A percentile compares a stretch with the other conserved stretches of the same genome.
phyloP scores from a whole-genome alignment of 2,329 filamentous ascomycete species.

The Talaromyces islandicus region DNA sequence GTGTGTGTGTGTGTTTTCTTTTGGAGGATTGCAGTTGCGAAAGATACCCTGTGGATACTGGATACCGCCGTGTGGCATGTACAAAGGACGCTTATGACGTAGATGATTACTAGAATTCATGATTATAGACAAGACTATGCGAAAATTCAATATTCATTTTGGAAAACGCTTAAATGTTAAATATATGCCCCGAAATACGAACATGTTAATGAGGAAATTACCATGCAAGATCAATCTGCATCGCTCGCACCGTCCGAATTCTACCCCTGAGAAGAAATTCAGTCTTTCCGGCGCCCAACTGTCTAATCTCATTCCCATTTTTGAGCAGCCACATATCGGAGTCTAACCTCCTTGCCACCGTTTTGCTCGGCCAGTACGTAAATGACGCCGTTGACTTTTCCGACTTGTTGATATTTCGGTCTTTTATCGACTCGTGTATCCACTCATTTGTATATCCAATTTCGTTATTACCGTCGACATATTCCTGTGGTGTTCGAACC shows the following conservation, averaged over 20 bases:
- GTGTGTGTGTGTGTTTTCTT: not conserved
- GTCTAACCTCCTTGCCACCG: not conserved
- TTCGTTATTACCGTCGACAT: conserved; percentile 7
- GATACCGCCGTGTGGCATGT: not conserved
- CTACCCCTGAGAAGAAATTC: conserved; percentile 11
- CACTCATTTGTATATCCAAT: conserved; percentile 10
- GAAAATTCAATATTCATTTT: not conserved
- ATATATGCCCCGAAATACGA: not conserved
- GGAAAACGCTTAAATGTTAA: not conserved
- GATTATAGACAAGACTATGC: not conserved
- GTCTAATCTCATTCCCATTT: conserved; percentile 2
- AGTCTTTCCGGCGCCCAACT: conserved; percentile 5
- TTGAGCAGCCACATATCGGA: conserved; percentile 5
- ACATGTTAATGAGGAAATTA: not conserved
- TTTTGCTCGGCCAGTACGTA: conserved; percentile 31
- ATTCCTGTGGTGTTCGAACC: conserved; percentile 13
- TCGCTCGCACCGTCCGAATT: conserved; percentile 8
- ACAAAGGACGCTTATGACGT: not conserved
- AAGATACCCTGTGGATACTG: not conserved
- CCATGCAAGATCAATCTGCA: conserved; percentile 11
- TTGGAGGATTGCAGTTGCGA: not conserved
- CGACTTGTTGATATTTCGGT: not conserved
- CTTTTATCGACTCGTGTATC: conserved; percentile 11
- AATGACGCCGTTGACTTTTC: not conserved
- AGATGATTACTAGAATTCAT: not conserved